Evolutionary conservation across 148 eudicot species (phyloP), one percentile per base, ranked within the genome.

Genomic region (Vaccinium vitisidaea): DNA sequence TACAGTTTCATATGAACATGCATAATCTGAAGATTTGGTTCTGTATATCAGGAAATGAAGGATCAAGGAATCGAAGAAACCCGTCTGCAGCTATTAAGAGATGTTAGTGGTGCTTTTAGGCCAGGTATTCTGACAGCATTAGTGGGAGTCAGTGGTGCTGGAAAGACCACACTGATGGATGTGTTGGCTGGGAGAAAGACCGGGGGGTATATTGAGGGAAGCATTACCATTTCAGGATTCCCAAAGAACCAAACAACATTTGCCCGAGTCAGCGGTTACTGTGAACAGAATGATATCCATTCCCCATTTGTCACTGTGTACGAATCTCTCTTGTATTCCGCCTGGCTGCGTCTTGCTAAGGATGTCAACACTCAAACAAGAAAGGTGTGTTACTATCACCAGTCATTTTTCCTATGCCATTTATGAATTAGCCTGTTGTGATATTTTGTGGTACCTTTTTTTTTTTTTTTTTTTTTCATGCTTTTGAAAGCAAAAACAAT

Each of bases 261-360:
- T 25, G 74, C 74, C 74, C 74, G 74, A 69, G 74, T 69, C 74
- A 69, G 74, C 16, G 74, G 74, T 69, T 69, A 69, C 74, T 69
- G 74, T 0, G 74, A 69, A 14, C 88, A 88, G 77, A 88, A 86
- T 52, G 90, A 88, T 48, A 88, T 86, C 83, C 90, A 88, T 77
- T 86, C 90, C 12, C 90, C 90, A 16, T 77, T 84, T 48, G 88
- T 88, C n/a, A 88, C 90, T 30, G 87, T 89, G 13, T 87, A 89
- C 39, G 90, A 89, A 48, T 89, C 90, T 39, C 84, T 89, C 30
- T 84, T 86, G 23, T 88, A 86, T 87, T 88, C 88, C 39, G 90
- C 90, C 54, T 86, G 90, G 87, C 84, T 89, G 16, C 87, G 90
- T 79, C 88, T 89, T 75, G 14, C 87, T 79, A 53, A 82, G 18